A percentile compares a stretch with the other conserved stretches of the same genome.
Conservation (phyloP, 257 asterid genomes). For the Eustoma russellianum region DNA sequence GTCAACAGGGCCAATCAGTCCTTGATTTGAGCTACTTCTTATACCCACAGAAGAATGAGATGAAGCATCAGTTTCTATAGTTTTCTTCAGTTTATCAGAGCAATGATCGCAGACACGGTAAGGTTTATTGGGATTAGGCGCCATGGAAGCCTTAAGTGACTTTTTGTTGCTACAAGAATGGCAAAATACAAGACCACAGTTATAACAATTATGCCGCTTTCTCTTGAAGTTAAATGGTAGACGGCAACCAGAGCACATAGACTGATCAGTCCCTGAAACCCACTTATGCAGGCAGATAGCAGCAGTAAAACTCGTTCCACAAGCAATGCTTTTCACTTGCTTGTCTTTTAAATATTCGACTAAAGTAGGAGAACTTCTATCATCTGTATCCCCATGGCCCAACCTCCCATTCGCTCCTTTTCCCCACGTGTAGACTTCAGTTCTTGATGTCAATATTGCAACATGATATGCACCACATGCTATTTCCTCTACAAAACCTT, state of each 20-base stretch:
- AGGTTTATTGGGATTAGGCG: slow-evolving; percentile 82
- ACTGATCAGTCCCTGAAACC: slow-evolving; percentile 85
- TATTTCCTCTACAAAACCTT: slow-evolving; percentile 79
- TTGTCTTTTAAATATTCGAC: slow-evolving; percentile 86
- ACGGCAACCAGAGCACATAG: slow-evolving; percentile 93
- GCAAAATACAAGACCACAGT: slow-evolving; percentile 88
- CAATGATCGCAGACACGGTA: slow-evolving; percentile 89
- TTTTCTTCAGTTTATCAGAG: slow-evolving; percentile 62
- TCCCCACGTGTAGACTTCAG: slow-evolving; percentile 96
- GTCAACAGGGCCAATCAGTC: slow-evolving; percentile 37
- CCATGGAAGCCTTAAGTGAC: slow-evolving; percentile 87
- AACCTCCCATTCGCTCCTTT: slow-evolving; percentile 91
- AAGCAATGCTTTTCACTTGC: slow-evolving; percentile 85
- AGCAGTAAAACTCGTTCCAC: slow-evolving; percentile 85
- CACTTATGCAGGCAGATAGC: slow-evolving; percentile 89
- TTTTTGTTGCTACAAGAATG: slow-evolving; percentile 93
- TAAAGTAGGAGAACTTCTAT: slow-evolving; percentile 60
- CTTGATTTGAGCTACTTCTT: slow-evolving; percentile 67
- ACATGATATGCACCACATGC: slow-evolving; percentile 95
- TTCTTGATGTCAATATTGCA: slow-evolving; percentile 75
- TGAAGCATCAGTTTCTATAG: slow-evolving; percentile 57
- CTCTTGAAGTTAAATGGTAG: slow-evolving; percentile 79
- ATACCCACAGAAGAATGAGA: slow-evolving; percentile 59
- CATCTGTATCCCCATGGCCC: slow-evolving; percentile 86
- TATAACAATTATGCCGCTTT: slow-evolving; percentile 92